Percentiles rank a stretch among this genome's conserved stretches.
phyloP scores from a whole-genome alignment of 1,284 basidiomycete genomes.

The Meira miltonrushii region DNA sequence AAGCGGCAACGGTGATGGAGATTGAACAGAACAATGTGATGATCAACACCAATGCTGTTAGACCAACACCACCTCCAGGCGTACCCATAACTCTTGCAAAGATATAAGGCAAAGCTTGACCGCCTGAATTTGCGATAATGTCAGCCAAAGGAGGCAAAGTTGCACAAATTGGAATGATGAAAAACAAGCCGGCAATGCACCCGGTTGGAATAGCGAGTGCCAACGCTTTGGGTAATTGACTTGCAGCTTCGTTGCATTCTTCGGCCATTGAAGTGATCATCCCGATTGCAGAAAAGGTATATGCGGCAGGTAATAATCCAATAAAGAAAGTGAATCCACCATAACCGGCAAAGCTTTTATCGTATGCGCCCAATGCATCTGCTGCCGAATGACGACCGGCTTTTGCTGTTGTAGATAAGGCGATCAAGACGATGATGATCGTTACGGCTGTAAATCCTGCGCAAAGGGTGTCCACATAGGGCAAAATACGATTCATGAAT shows the following conservation, averaged over 20 bases:
- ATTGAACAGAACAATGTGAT: constrained; percentile 17
- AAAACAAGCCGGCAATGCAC: constrained; percentile 15
- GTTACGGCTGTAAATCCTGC: constrained; percentile 13
- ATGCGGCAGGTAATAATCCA: constrained; percentile 7
- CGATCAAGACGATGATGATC: constrained; percentile 14
- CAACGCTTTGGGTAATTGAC: constrained; percentile 10
- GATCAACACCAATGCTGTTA: constrained; percentile 15
- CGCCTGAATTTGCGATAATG: constrained; percentile 12
- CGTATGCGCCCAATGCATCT: constrained; percentile 13
- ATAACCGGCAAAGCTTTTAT: constrained; percentile 12
- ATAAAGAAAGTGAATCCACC: constrained; percentile 15
- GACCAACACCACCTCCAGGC: constrained; percentile 16
- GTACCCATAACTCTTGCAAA: constrained; percentile 14
- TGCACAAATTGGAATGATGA: constrained; percentile 16
- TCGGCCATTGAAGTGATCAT: constrained; percentile 18
- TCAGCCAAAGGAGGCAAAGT: constrained; percentile 13
- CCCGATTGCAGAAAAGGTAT: constrained; percentile 11
- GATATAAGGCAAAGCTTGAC: constrained; percentile 20
- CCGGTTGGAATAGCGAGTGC: constrained; percentile 11
- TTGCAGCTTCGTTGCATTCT: constrained; percentile 12
- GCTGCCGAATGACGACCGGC: constrained; percentile 10
- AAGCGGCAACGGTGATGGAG: constrained; percentile 16
- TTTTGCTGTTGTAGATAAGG: constrained; percentile 13
- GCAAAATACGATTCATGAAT: constrained; percentile 13
- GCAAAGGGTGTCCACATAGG: constrained; percentile 13